Evolutionary conservation across 768 basidiomycete genomes (phyloP), one percentile per base, ranked within the genome.

Genomic region (Kwoniella heveanensis): DNA sequence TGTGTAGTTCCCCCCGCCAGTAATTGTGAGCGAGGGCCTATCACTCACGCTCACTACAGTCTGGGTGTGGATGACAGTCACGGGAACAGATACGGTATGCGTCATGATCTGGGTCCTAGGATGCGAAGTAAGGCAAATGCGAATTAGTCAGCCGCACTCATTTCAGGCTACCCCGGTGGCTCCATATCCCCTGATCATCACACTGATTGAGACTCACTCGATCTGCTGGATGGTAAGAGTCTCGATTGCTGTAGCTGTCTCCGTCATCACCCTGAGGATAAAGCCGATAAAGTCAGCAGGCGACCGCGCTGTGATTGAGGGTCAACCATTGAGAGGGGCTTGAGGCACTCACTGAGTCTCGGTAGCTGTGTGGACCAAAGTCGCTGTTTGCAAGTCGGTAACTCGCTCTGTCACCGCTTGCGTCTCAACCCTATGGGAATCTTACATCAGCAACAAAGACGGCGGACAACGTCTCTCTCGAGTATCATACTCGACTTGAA

Each of bases 331-430:
- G n/a, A n/a, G 37, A 15, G 6, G 44, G 22, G 8, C 39, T 44
- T 19, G 10, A 19, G 39, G 39, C 29, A n/a, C 29, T 63, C 47
- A 53, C 52, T 58, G 36, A 17, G 60, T 65, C 8, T 47, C 37
- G 22, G 64, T 65, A 2, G 54, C 55, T 9, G 63, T 65, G n/a
- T 65, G 37, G 9, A 57, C 25, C 0, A 58, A 15, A 21, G 64
- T 65, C 7, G 57, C 64, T 13, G 64, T 65, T 39, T 54, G 39
- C 39, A 44, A 17, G 15, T 9, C 25, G 0, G 57, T 65, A 26
- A 60, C 32, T 50, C 51, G 19, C 15, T 65, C 64, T 17, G 57
- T 60, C 22, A 32, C 50, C 15, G 63, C 49, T 46, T 60, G 50
- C 13, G 53, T 51, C 26, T 51, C 25, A 12, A 49, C 59, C 19